Conservation (phyloP, 208 protist species). For the Wallacemonas sp. region DNA sequence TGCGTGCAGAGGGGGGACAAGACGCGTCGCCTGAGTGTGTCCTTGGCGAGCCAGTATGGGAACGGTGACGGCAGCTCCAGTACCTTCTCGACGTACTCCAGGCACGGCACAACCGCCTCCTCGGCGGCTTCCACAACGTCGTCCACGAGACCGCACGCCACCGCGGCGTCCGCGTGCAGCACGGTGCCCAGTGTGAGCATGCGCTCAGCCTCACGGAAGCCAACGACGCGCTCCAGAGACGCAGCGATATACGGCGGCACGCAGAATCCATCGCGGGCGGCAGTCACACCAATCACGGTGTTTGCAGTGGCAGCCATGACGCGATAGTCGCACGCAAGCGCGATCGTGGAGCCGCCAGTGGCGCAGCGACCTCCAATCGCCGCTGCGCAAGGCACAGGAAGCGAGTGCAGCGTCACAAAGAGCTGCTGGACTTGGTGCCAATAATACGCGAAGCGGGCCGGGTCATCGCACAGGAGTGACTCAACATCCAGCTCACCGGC, state of each 20-base stretch:
- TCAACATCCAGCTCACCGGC: conserved; percentile 64
- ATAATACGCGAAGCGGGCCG: conserved; percentile 52
- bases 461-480: conserved; percentile 32
- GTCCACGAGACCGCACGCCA: conserved; percentile 65
- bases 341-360: conserved; percentile 68
- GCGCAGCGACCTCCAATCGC: conserved; percentile 75
- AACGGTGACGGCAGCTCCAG: conserved; percentile 45
- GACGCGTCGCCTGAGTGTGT: conserved; percentile 39
- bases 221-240: conserved; percentile 60
- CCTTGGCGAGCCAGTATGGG: conserved; percentile 74
- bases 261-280: conserved; percentile 53
- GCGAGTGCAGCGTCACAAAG: conserved; percentile 67
- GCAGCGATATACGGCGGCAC: conserved; percentile 70
- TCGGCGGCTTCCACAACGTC: conserved; percentile 54
- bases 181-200: conserved; percentile 50
- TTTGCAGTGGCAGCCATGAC: conserved; percentile 59
- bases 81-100: conserved; percentile 59
- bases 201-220: conserved; percentile 56
- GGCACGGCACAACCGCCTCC: conserved; percentile 53
- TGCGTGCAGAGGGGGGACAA: conserved; percentile 54
- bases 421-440: conserved; percentile 74
- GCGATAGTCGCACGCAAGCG: conserved; percentile 70
- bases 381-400: conserved; percentile 61
- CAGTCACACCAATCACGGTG: conserved; percentile 69
- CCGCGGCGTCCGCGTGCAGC: conserved; percentile 51